These are phyloP conservation scores for Ustilago loliicola DNA, from an alignment of 1,284 basidiomycete genomes.

Conservation along the genomic window DNA sequence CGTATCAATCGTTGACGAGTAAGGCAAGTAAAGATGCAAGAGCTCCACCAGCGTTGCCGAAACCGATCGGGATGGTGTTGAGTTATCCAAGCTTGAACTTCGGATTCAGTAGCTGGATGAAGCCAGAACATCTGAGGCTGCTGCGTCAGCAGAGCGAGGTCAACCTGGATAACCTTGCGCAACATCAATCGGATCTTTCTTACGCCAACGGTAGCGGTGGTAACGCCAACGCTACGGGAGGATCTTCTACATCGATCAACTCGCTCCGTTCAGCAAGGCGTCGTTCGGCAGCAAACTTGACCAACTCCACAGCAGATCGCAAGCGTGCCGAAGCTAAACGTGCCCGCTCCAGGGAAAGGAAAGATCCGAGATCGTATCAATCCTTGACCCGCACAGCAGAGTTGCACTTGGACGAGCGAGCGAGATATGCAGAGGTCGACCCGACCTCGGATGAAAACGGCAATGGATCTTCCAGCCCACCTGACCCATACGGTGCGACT, in stretches of 20 bases:
- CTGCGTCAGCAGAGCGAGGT: constrained; percentile 75
- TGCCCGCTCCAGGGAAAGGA: constrained; percentile 36
- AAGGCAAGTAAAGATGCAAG: constrained; percentile 9
- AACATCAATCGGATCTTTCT: constrained; percentile 19
- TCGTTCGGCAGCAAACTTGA: constrained; percentile 37
- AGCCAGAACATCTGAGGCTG: constrained; percentile 84
- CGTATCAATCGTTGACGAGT: constrained; percentile 37
- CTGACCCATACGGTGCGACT: constrained; percentile 22
- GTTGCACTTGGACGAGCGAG: constrained; percentile 62
- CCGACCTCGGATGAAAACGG: constrained; percentile 47
- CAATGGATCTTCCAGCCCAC: constrained; percentile 12
- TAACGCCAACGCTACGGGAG: not conserved
- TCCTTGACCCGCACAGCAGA: constrained; percentile 61
- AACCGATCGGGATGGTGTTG: constrained; percentile 85
- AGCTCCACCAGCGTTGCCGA: constrained; percentile 70
- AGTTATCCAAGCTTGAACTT: constrained; percentile 84
- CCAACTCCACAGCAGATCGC: constrained; percentile 24
- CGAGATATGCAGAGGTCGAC: constrained; percentile 62
- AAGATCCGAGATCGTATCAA: constrained; percentile 47
- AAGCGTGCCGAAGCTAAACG: constrained; percentile 40
- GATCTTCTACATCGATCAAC: constrained; percentile 20
- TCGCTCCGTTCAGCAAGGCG: constrained; percentile 27
- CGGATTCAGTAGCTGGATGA: constrained; percentile 94
- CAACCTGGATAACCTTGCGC: constrained; percentile 56
- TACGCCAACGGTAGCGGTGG: not conserved